phyloP scores from a whole-genome alignment of 176 grass and related monocot genomes.

The Phoenix dactylifera region DNA sequence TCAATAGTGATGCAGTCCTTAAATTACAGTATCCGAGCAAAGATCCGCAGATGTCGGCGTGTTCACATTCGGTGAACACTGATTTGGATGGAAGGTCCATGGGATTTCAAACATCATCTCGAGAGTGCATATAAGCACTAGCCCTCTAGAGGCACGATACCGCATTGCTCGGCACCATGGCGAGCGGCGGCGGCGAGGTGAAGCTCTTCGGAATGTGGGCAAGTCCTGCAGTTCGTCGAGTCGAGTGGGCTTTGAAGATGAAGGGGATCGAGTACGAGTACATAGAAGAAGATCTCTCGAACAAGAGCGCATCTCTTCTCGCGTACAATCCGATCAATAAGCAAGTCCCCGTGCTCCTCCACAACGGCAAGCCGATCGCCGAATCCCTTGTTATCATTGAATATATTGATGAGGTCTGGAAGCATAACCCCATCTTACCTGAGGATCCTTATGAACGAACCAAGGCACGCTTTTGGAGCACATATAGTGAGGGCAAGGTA shows the following conservation, averaged over 20 bases:
- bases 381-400: constrained; percentile 11
- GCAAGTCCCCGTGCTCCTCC: constrained; percentile 8
- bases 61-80: constrained; percentile 2
- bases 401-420: constrained; percentile 12
- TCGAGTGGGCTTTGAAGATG: constrained; percentile 2
- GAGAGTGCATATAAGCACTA: background rate
- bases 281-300: constrained; percentile 9
- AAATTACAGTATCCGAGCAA: background rate
- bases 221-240: background rate
- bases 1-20: background rate
- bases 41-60: background rate
- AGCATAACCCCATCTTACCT: background rate
- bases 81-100: background rate
- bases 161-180: background rate
- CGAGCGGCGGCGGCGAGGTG: background rate
- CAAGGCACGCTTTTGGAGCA: constrained; percentile 7
- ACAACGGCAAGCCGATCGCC: background rate
- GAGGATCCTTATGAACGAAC: constrained; percentile 1
- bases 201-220: constrained; percentile 7
- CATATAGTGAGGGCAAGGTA: background rate
- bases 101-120: background rate
- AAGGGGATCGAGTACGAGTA: constrained; percentile 10
- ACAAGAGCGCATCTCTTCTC: constrained; percentile 4
- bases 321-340: constrained; percentile 6
- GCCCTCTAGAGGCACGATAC: background rate